Conservation (phyloP, 1,284 basidiomycete species). For the Rhodotorula sp. region DNA sequence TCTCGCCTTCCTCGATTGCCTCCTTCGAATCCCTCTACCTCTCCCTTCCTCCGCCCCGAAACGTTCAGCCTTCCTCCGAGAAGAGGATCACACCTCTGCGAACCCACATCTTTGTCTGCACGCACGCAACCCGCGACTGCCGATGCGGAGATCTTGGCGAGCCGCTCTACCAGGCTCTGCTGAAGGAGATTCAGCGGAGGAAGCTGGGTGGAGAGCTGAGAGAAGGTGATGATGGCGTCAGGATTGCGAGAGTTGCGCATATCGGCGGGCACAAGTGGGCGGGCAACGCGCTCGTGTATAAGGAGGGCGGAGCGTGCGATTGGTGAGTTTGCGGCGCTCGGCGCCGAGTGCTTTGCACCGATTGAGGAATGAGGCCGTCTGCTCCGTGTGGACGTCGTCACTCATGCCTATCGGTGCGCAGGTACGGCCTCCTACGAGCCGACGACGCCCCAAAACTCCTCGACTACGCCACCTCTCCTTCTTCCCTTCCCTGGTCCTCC, state of each 20-base stretch:
- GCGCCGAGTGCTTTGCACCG: no score
- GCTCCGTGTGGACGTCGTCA: no score
- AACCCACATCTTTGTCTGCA: slow-evolving; percentile 48
- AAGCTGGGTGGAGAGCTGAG: slow-evolving; percentile 35
- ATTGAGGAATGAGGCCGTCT: background rate
- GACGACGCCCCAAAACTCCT: slow-evolving; percentile 45
- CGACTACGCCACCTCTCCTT: slow-evolving; percentile 43
- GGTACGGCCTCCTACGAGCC: slow-evolving; percentile 42
- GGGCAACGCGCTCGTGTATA: slow-evolving; percentile 48
- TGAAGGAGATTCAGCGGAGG: slow-evolving; percentile 40
- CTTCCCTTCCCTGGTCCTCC: slow-evolving; percentile 45
- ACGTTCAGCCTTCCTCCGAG: background rate
- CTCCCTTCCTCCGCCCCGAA: background rate
- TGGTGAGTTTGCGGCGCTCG: slow-evolving; percentile 17
- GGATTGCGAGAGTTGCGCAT: slow-evolving; percentile 26
- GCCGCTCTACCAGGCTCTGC: slow-evolving; percentile 43
- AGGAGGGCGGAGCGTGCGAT: slow-evolving; percentile 45
- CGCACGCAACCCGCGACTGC: slow-evolving; percentile 48
- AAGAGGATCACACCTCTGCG: background rate
- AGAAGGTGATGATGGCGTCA: slow-evolving; percentile 8
- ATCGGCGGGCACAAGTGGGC: slow-evolving; percentile 48
- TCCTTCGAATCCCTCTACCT: slow-evolving; percentile 14
- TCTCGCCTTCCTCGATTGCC: slow-evolving; percentile 24
- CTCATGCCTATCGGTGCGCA: background rate
- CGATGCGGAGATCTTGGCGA: slow-evolving; percentile 48